Evolutionary conservation across 2,329 filamentous ascomycete species (phyloP), one percentile per base, ranked within the genome.

Genomic region (Myriosclerotinia curreyana): DNA sequence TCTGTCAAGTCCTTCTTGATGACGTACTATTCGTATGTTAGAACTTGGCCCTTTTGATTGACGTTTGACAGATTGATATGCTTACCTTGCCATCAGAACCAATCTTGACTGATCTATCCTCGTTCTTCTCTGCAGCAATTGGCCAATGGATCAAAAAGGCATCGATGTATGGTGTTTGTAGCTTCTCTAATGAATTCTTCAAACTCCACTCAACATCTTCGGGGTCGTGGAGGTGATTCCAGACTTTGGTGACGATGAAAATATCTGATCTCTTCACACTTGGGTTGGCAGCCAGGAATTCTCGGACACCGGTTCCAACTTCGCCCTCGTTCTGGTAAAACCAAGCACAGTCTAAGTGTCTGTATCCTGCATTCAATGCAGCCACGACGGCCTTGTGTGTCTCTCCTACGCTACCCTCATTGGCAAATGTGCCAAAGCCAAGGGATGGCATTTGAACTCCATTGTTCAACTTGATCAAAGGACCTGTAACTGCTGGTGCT

Each of bases 121-220:
- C 79, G 54, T 85, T 85, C 76, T 86, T 91, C 91, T 94, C 85
- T 90, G 86, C 64, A 85, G 86, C 63, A 91, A 79, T 80, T 5
- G 90, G 89, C 90, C 91, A 95, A 79, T 96, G 91, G 79, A 96
- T 83, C 40, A 96, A 82, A 74, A 85, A 91, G 62, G 94, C 79
- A 75, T 96, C 91, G 11, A 96, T 82, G 74, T 95, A 94, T 69
- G 92, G 87, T 56, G 94, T 79, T 3, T 89, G 88, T 28, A 96
- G 79, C 66, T 83, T 82, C 77, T 86, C 82, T 75, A 95, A 79
- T 69, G 86, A 90, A 80, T 88, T 86, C 69, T 91, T 84, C 50
- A 94, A 81, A 48, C 84, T 86, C 74, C 88, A 80, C 76, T 89
- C 86, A 7, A 86, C 85, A 25, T 87, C 82, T 52, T 83, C 84